These are phyloP conservation scores for Phytopythium aichiense DNA, from an alignment of 352 stramenopile species.

Conservation along the genomic window DNA sequence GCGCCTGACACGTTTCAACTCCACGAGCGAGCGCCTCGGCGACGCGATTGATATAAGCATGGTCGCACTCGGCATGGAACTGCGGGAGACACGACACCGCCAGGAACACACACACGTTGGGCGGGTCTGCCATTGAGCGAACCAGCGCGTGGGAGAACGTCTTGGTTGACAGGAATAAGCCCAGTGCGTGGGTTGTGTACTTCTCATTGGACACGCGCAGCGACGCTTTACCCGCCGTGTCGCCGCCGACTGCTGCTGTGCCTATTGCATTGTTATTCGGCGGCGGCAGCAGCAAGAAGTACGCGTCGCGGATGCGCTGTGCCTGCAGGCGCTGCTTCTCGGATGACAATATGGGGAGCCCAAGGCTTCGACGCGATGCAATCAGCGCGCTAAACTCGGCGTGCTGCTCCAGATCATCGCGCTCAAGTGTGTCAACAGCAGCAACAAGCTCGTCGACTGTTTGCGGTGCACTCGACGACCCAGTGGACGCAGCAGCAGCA, in stretches of 20 bases:
- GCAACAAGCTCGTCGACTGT: not conserved
- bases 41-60: slow-evolving; percentile 44
- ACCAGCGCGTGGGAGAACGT: slow-evolving; percentile 27
- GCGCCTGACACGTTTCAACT: slow-evolving; percentile 10
- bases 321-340: slow-evolving; percentile 25
- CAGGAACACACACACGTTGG: slow-evolving; percentile 26
- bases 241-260: not conserved
- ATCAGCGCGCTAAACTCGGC: slow-evolving; percentile 6
- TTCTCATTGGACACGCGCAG: slow-evolving; percentile 34
- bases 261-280: not conserved
- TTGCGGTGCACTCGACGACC: not conserved
- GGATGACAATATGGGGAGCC: slow-evolving; percentile 1
- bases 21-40: slow-evolving; percentile 5
- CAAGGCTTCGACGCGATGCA: not conserved
- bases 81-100: slow-evolving; percentile 30
- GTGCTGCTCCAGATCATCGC: slow-evolving; percentile 4
- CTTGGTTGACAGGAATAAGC: slow-evolving; percentile 29
- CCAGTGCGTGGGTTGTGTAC: slow-evolving; percentile 36
- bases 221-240: not conserved
- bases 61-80: slow-evolving; percentile 45
- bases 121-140: slow-evolving; percentile 12
- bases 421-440: not conserved
- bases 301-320: slow-evolving; percentile 21
- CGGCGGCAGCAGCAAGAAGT: slow-evolving; percentile 20
- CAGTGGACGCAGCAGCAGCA: not conserved